phyloP scores from a whole-genome alignment of 306 rosid species.

The Purshia tridentata region DNA sequence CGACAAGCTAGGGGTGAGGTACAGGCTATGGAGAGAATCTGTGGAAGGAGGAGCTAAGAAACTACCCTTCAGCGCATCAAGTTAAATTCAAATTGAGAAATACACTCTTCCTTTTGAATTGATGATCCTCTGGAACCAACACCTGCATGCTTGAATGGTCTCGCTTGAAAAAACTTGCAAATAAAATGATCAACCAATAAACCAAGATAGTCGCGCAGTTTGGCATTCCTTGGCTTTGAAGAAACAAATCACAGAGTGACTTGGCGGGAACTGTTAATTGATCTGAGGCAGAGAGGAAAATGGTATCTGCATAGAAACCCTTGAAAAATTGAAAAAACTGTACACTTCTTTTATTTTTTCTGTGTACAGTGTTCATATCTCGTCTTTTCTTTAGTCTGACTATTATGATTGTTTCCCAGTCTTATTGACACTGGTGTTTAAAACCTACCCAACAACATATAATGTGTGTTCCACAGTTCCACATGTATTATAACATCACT shows the following conservation, averaged over 20 bases:
- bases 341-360: conserved; percentile 22
- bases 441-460: neutral
- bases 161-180: conserved; percentile 20
- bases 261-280: conserved; percentile 52
- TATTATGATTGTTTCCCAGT: conserved; percentile 19
- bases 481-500: neutral
- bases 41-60: conserved; percentile 66
- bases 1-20: conserved; percentile 90
- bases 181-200: neutral
- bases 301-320: conserved; percentile 23
- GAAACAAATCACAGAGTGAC: conserved; percentile 16
- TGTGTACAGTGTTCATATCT: conserved; percentile 38
- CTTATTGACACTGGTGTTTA: neutral
- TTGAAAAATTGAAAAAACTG: conserved; percentile 42
- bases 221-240: conserved; percentile 22
- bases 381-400: conserved; percentile 1
- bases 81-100: conserved; percentile 21
- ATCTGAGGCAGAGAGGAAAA: conserved; percentile 38
- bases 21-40: conserved; percentile 84
- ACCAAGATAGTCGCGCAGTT: conserved; percentile 7
- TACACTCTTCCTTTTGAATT: neutral
- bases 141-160: conserved; percentile 20
- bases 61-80: conserved; percentile 53
- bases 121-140: conserved; percentile 24
- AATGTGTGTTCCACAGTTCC: neutral